Percentiles rank a stretch among this genome's conserved stretches.
Conservation (phyloP, 768 basidiomycete genomes). For the Mycena polygramma region DNA sequence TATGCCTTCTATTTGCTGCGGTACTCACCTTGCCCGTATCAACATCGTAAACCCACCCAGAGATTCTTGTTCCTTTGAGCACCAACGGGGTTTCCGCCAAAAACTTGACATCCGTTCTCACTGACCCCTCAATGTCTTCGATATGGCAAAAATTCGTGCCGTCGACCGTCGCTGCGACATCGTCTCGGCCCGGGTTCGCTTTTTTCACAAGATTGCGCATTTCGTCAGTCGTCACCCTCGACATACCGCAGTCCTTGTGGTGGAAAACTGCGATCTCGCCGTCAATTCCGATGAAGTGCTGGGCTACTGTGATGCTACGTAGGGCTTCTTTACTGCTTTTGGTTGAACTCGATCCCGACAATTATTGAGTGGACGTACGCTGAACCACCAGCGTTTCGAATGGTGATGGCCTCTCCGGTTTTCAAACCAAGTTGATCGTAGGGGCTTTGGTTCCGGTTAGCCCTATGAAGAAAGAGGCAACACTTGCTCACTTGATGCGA, state of each 20-base stretch:
- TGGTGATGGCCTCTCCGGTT: slow-evolving; percentile 65
- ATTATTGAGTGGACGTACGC: slow-evolving; percentile 49
- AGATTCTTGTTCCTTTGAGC: slow-evolving; percentile 54
- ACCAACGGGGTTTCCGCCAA: slow-evolving; percentile 58
- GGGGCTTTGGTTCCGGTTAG: slow-evolving; percentile 45
- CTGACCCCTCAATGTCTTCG: slow-evolving; percentile 52
- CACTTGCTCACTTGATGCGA: slow-evolving; percentile 56
- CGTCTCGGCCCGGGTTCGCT: slow-evolving; percentile 39
- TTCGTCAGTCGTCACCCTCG: slow-evolving; percentile 55
- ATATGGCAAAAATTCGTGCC: slow-evolving; percentile 59
- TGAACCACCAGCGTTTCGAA: slow-evolving; percentile 65
- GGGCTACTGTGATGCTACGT: slow-evolving; percentile 63
- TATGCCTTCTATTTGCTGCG: not conserved
- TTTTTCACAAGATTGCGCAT: slow-evolving; percentile 55
- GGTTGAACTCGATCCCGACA: not conserved
- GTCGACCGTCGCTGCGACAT: slow-evolving; percentile 48
- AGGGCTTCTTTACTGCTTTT: slow-evolving; percentile 59
- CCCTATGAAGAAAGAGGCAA: not conserved
- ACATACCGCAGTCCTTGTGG: slow-evolving; percentile 70
- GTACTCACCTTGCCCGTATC: slow-evolving; percentile 64
- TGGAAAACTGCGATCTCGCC: slow-evolving; percentile 64
- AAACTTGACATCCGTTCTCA: slow-evolving; percentile 59
- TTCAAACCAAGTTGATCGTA: slow-evolving; percentile 59
- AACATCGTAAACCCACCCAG: slow-evolving; percentile 66
- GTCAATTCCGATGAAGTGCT: slow-evolving; percentile 63